Base-by-base conservation (phyloP, 2,329 filamentous ascomycete genomes). In the Diaporthe nobilis region DNA sequence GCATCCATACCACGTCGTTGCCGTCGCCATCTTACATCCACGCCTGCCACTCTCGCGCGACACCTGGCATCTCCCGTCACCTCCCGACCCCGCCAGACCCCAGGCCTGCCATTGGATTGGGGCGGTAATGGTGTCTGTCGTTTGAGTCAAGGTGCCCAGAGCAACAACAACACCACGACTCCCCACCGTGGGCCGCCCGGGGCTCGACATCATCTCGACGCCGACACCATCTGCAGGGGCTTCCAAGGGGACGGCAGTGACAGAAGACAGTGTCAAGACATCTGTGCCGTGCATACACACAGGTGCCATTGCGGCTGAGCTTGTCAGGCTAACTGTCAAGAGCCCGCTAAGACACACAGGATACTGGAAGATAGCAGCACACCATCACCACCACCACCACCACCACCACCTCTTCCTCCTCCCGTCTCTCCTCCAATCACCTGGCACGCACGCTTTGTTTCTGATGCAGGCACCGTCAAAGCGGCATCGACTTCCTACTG, bases 381-480 rank as follows among this genome's bases (percentile, higher is more conserved):
- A 67, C 22, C 31, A 53, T 31, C 63, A 51, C 31, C 10, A 22
- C 28, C 1, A 39, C 22, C 22, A 12, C 47, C 28, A 34, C 17
- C 39, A 20, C n/a, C 28, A 31, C 28, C 13, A 31, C 13, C 60
- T 31, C 25, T 39, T 8, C 34, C 57, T 25, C 34, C 60, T 25
- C 28, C 20, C 20, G 22, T 25, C 20, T 39, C 65, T 34, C 65
- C 65, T 70, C 65, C 65, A 70, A 70, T 70, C 49, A 49, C 65
- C 65, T 70, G 47, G 6, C 49, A 20, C 49, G 25, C 49, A 15
- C 65, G 65, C 65, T 42, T 55, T 70, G 65, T 70, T 70, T 70
- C 34, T 42, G 65, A 70, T 55, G 49, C 65, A 55, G 49, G 65
- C 65, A 70, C 65, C 49, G 65, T 70, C 65, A 55, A 70, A 70